These are phyloP conservation scores for Wickerhamiella siamensis DNA, from an alignment of 805 yeast genomes.

Conservation along the genomic window DNA sequence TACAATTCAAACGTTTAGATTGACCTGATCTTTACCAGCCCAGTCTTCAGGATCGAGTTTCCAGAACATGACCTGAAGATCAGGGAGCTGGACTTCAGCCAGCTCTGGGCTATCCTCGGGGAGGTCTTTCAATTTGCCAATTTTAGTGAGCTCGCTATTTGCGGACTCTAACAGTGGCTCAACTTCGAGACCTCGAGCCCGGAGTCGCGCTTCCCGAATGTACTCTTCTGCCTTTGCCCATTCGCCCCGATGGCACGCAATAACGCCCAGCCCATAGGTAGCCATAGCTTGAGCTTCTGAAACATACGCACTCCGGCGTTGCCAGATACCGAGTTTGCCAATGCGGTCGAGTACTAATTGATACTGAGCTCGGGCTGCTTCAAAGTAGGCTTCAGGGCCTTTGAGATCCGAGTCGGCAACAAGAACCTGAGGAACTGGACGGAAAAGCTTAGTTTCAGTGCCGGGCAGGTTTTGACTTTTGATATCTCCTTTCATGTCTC, in stretches of 20 bases:
- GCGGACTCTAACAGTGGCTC: slow-evolving; percentile 47
- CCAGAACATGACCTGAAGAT: slow-evolving; percentile 16
- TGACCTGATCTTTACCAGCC: background rate
- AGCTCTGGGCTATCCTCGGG: slow-evolving; percentile 6
- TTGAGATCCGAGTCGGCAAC: background rate
- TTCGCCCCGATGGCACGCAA: slow-evolving; percentile 45
- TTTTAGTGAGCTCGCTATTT: slow-evolving; percentile 48
- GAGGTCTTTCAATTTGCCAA: slow-evolving; percentile 21
- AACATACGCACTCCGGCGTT: slow-evolving; percentile 21
- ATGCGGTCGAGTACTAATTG: background rate
- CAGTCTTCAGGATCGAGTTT: slow-evolving; percentile 8
- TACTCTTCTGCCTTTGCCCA: slow-evolving; percentile 43
- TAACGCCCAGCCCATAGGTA: slow-evolving; percentile 74
- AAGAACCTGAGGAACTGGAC: background rate
- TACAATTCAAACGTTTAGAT: background rate
- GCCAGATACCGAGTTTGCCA: background rate
- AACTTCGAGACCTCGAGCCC: slow-evolving; percentile 56
- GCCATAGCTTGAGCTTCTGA: slow-evolving; percentile 65
- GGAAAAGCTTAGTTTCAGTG: background rate
- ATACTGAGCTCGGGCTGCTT: background rate
- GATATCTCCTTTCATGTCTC: background rate
- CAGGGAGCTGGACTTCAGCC: slow-evolving; percentile 10
- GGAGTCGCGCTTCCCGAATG: slow-evolving; percentile 51
- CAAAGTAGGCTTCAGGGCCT: background rate
- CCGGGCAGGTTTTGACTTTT: background rate